phyloP scores from a whole-genome alignment of 306 rosid species.

The Glycine soja region DNA sequence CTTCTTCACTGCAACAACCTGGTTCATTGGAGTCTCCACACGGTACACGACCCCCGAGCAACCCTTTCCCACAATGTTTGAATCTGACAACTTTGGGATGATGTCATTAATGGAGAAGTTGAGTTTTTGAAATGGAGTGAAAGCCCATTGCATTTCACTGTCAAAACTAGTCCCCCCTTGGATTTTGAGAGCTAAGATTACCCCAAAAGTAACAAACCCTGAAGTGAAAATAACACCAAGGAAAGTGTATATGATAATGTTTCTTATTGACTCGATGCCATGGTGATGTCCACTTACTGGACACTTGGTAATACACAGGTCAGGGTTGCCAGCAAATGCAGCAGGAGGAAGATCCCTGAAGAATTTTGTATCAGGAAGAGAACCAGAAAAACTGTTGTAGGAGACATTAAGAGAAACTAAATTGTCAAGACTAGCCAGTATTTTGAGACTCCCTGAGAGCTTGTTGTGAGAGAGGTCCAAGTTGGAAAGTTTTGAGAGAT shows the following conservation, averaged over 20 bases:
- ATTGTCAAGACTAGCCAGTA: conserved; percentile 1
- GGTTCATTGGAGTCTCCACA: conserved; percentile 77
- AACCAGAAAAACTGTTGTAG: conserved; percentile 71
- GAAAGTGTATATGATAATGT: conserved; percentile 56
- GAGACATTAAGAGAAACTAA: conserved; percentile 78
- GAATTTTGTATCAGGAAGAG: conserved; percentile 72
- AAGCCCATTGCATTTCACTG: conserved; percentile 67
- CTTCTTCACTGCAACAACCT: conserved; percentile 83
- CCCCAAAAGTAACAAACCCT: conserved; percentile 54
- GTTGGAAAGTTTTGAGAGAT: conserved; percentile 18
- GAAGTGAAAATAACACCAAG: conserved; percentile 63
- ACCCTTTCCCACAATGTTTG: conserved; percentile 77
- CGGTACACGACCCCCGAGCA: conserved; percentile 80
- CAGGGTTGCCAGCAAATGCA: conserved; percentile 64
- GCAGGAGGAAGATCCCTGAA: conserved; percentile 65
- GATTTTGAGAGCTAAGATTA: conserved; percentile 55
- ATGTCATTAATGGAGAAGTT: conserved; percentile 73
- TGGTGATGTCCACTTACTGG: conserved; percentile 38
- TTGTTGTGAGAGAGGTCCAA: conserved; percentile 24
- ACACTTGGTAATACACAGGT: conserved; percentile 68
- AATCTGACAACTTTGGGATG: conserved; percentile 65
- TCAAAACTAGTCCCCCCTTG: conserved; percentile 51
- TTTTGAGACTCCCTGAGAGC: not conserved
- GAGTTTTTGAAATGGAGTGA: conserved; percentile 80
- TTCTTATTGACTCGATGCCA: conserved; percentile 53